Evolutionary conservation across 148 eudicot species (phyloP), one percentile per base, ranked within the genome.

Genomic region (Chenopodium formosanum): DNA sequence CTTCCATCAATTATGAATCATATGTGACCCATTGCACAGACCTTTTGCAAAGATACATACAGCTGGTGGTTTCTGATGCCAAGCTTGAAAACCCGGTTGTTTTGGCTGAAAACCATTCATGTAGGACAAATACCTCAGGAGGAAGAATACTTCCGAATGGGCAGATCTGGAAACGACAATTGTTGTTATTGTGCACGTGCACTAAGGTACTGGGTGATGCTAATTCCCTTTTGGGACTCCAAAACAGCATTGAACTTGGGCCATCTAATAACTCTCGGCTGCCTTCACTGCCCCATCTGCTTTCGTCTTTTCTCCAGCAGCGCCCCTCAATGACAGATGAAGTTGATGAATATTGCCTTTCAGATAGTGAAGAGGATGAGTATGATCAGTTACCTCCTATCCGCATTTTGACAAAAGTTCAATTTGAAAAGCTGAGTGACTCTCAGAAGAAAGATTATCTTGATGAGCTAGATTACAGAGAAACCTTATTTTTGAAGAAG

Each of bases 391-490:
- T 97, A 82, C 99, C 99, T 83, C 94, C 98, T 9, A 97, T 97
- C 70, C 89, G 94, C 3, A 91, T 97, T 83, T 89, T 97, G 85
- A 89, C 90, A 37, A 94, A 89, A 83, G 83, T 90, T 34, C 94
- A 97, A 81, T 97, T 94, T 81, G 81, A 85, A 74, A 94, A 91
- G 78, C 75, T 97, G 88, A 89, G 85, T 74, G 76, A 87, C 27
- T 82, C 88, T 68, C 98, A 94, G 87, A 92, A 91, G 87, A 91
- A 84, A 72, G 93, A 89, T 29, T 97, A 94, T 83, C 97, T 94
- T 23, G 97, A 94, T 80, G 99, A 97, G 89, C 88, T 97, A 78
- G 98, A 97, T 86, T 97, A 97, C 76, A 86, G 98, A 78, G 99
- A 97, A 87, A 92, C 90, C 77, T 92, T 94, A 75, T 92, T 88